Evolutionary conservation across 2,329 filamentous ascomycete genomes (phyloP), one percentile per base, ranked within the genome.

Genomic region (Penicillium sp.): DNA sequence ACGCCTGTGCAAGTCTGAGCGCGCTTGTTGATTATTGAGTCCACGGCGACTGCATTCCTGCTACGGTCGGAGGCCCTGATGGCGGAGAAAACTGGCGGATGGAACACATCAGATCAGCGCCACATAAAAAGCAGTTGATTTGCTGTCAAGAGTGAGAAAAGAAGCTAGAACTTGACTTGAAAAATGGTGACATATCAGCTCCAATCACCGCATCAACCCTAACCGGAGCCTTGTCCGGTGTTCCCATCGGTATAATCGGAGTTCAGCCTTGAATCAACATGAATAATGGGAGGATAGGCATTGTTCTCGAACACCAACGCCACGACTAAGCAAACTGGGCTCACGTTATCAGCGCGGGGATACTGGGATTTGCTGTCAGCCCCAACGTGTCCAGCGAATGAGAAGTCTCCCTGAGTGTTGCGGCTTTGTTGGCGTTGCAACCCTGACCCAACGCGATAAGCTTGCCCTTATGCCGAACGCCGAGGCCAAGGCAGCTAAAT

Each of bases 401-500:
- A 53, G 50, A 13, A 37, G 33, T 35, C 6, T 19, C 28, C 28
- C 33, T 37, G 12, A 24, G 49, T 1, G 35, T 33, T 22, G 49
- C 28, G 35, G 51, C 33, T 38, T 54, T 54, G 33, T 28, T 54
- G 51, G 33, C 33, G 51, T 38, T 35, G 35, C 51, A 8, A 54
- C 49, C 49, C 12, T 35, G n/a, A 19, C 40, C 51, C 35, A 40
- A 24, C 51, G 30, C 51, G 51, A 54, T 28, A 54, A 54, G 33
- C 51, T 49, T 3, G 3, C 26, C 13, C n/a, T 17, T 22, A 22
- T 22, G 17, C 28, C 33, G 51, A 38, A 24, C 37, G 40, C 37
- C 33, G 51, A 40, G 50, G 51, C 51, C 35, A 40, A 54, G 51
- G 51, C 51, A 54, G 35, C 51, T 37, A 17, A n/a, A 38, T 54